Conservation (phyloP, 371 early-diverging fungal species). For the Apophysomyces variabilis region DNA sequence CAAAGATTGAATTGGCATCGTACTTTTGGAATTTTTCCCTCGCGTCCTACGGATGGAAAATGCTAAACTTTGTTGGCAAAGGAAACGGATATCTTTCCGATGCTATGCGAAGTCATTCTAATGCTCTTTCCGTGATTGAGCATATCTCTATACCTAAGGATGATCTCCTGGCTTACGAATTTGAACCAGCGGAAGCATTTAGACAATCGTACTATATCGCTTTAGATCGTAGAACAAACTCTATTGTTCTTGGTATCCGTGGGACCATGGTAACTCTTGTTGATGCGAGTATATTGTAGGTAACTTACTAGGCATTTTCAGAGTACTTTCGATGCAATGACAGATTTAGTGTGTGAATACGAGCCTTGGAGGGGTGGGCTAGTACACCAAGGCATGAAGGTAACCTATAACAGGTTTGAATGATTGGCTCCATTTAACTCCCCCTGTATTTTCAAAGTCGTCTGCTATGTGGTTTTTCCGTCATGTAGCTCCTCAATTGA, state of each 20-base stretch:
- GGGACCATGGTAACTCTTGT: constrained; percentile 71
- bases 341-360: constrained; percentile 85
- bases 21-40: constrained; percentile 63
- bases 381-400: constrained; percentile 79
- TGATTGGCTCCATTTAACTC: neutral
- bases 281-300: neutral
- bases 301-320: constrained; percentile 16
- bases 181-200: constrained; percentile 69
- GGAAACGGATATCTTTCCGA: constrained; percentile 68
- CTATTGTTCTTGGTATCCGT: constrained; percentile 75
- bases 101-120: constrained; percentile 66
- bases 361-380: constrained; percentile 84
- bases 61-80: constrained; percentile 76
- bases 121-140: constrained; percentile 68
- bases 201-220: constrained; percentile 78
- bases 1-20: constrained; percentile 56
- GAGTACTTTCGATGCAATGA: constrained; percentile 80
- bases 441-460: neutral
- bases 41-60: constrained; percentile 79
- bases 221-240: constrained; percentile 64
- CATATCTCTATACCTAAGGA: constrained; percentile 66
- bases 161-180: constrained; percentile 76
- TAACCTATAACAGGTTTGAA: constrained; percentile 7
- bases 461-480: constrained; percentile 77
- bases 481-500: constrained; percentile 66